Percentiles rank a stretch among this genome's conserved stretches.
phyloP scores from a whole-genome alignment of 2,329 filamentous ascomycete species.

The Colletotrichum tamarilloi region DNA sequence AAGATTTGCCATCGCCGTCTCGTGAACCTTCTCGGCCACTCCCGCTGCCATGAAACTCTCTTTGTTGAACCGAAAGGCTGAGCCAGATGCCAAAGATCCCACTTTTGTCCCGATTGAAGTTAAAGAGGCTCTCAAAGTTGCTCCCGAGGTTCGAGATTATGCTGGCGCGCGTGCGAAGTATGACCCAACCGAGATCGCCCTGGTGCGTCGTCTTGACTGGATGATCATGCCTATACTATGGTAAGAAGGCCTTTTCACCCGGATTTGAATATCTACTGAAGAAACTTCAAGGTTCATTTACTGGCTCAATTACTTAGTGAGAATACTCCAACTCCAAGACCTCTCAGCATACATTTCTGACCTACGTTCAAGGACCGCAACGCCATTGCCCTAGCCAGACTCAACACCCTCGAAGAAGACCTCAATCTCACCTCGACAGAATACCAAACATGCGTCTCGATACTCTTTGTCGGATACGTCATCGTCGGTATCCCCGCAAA shows the following conservation, averaged over 20 bases:
- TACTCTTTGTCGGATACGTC: slow-evolving; percentile 39
- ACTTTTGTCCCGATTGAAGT: not conserved
- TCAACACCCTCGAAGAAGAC: slow-evolving; percentile 65
- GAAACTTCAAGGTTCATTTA: slow-evolving; percentile 45
- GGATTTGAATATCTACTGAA: slow-evolving; percentile 39
- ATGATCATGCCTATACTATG: slow-evolving; percentile 53
- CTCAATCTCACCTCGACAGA: slow-evolving; percentile 54
- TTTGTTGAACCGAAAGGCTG: not conserved
- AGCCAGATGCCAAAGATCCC: not conserved
- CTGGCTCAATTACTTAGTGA: slow-evolving; percentile 39
- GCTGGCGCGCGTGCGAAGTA: slow-evolving; percentile 47
- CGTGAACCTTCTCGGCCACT: not conserved
- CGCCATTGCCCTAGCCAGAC: slow-evolving; percentile 66
- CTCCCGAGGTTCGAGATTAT: slow-evolving; percentile 38
- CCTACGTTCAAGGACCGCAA: slow-evolving; percentile 50
- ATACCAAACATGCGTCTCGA: slow-evolving; percentile 29
- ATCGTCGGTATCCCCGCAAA: slow-evolving; percentile 44
- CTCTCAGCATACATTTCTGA: not conserved
- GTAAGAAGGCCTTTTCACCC: slow-evolving; percentile 48
- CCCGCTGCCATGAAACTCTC: not conserved
- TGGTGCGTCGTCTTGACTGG: slow-evolving; percentile 48
- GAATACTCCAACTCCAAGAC: too few species aligned
- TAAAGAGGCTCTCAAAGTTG: slow-evolving; percentile 4
- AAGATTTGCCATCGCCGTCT: not conserved
- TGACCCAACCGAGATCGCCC: slow-evolving; percentile 45